Evolutionary conservation across 1,284 basidiomycete genomes (phyloP).

Genomic region (Sanghuangporus weigelae): DNA sequence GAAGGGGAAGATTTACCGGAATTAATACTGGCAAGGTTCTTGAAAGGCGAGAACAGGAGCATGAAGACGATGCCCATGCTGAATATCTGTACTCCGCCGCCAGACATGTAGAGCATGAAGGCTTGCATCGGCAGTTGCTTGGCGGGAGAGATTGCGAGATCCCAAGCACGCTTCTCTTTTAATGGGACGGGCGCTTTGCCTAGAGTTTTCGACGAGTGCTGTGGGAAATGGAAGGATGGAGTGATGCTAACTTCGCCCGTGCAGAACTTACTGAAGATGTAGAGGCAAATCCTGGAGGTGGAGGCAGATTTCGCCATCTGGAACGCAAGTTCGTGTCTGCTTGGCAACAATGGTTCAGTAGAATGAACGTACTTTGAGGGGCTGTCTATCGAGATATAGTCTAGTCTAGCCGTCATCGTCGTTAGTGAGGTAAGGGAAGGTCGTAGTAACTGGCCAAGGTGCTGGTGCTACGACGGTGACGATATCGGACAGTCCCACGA

Average conservation of each 20-base stretch:
- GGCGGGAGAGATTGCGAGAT: constrained; percentile 76
- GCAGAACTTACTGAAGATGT: constrained; percentile 8
- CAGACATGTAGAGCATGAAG: constrained; percentile 96
- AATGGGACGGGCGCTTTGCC: constrained; percentile 41
- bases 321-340: neutral
- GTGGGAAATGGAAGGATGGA: neutral
- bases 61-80: constrained; percentile 92
- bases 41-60: constrained; percentile 78
- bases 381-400: constrained; percentile 34
- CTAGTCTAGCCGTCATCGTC: constrained; percentile 25
- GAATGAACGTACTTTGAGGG: constrained; percentile 28
- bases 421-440: neutral
- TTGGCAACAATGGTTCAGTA: neutral
- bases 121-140: constrained; percentile 92
- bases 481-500: neutral
- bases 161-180: constrained; percentile 84
- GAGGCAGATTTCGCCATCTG: constrained; percentile 57
- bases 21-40: constrained; percentile 73
- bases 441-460: neutral
- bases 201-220: constrained; percentile 28
- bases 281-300: constrained; percentile 55
- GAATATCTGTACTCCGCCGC: constrained; percentile 88
- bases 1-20: constrained; percentile 41
- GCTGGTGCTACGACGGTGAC: no score
- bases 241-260: neutral